phyloP scores from a whole-genome alignment of 2,329 filamentous ascomycete species.

The Hypoxylon sp. region DNA sequence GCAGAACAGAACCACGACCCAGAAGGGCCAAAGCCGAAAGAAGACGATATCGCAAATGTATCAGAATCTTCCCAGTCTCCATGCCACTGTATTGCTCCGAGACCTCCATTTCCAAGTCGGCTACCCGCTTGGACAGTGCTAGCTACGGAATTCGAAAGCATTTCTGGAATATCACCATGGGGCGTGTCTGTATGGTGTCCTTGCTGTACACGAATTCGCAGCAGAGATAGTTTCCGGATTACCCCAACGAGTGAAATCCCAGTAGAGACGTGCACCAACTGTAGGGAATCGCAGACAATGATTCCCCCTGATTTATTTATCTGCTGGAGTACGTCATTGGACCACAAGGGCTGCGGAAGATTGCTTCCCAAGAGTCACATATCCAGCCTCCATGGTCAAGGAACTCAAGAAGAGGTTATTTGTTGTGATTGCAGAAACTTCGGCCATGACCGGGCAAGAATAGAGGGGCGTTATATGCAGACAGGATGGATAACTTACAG shows the following conservation, averaged over 20 bases:
- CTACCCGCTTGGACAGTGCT: constrained; percentile 19
- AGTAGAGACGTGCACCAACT: constrained; percentile 29
- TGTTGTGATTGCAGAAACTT: constrained; percentile 35
- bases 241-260: constrained; percentile 1
- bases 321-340: constrained; percentile 23
- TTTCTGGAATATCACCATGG: constrained; percentile 11
- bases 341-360: constrained; percentile 34
- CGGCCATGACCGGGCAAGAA: constrained; percentile 21
- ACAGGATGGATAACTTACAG: neutral
- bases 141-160: constrained; percentile 28
- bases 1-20: too few species aligned
- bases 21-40: too few species aligned
- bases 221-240: neutral
- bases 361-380: constrained; percentile 19
- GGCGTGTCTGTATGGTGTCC: constrained; percentile 28
- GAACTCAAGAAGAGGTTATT: constrained; percentile 14
- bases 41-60: neutral
- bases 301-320: constrained; percentile 6
- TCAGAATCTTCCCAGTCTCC: constrained; percentile 8
- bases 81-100: constrained; percentile 11
- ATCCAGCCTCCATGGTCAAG: neutral
- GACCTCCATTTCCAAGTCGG: constrained; percentile 18
- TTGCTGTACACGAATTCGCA: constrained; percentile 8
- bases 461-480: constrained; percentile 20
- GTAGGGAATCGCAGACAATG: constrained; percentile 8